These are phyloP conservation scores for Gracilaria vermiculophylla DNA, from an alignment of 23 red algal species.

Conservation along the genomic window DNA sequence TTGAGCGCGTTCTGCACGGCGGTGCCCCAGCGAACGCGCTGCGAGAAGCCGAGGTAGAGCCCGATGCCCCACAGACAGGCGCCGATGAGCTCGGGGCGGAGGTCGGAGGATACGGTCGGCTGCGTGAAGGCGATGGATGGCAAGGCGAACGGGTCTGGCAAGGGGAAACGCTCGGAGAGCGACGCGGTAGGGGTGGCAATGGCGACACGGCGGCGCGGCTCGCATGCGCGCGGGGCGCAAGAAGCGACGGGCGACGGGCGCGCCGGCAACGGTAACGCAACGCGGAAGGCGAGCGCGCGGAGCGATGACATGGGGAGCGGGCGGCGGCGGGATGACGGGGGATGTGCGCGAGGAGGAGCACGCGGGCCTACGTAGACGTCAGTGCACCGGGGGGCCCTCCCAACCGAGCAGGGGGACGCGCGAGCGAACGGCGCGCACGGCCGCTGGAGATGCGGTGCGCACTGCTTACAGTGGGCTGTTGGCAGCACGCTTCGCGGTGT, in stretches of 20 bases:
- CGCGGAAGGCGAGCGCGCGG: background rate
- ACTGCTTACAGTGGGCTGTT: no score
- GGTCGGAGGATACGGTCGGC: conserved; percentile 26
- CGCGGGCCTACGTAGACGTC: no score
- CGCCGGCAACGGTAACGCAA: background rate
- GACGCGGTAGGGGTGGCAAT: background rate
- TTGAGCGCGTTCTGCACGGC: conserved; percentile 21
- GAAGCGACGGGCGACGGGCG: background rate
- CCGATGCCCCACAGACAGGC: conserved; percentile 58
- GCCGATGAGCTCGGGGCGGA: conserved; percentile 73
- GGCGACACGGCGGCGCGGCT: background rate
- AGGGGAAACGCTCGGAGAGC: conserved; percentile 40
- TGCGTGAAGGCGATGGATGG: conserved; percentile 38
- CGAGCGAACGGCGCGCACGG: background rate
- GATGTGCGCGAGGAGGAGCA: background rate
- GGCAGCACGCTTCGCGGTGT: background rate
- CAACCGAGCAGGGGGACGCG: background rate
- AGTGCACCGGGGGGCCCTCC: background rate
- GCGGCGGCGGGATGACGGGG: background rate
- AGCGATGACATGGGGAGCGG: background rate
- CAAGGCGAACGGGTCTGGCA: conserved; percentile 35
- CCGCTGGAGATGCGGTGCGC: no score
- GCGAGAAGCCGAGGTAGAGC: conserved; percentile 71
- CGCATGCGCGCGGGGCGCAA: background rate
- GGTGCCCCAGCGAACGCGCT: conserved; percentile 50